These are phyloP conservation scores for Aspergillus eucalypticola DNA, from an alignment of 2,329 filamentous ascomycete species.

Conservation along the genomic window DNA sequence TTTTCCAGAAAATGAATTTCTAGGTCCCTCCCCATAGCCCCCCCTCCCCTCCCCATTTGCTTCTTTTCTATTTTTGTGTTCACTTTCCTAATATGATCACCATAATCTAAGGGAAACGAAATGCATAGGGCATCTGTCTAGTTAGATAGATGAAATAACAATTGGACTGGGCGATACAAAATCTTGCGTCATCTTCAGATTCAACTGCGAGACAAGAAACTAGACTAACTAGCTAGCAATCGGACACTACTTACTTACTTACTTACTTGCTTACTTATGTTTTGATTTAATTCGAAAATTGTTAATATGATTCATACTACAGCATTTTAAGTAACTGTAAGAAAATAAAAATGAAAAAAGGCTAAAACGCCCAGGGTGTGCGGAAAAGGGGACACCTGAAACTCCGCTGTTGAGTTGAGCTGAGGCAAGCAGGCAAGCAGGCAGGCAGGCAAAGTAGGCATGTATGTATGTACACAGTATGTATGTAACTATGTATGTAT, in stretches of 20 bases:
- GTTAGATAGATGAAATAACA: not conserved
- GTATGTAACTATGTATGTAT: conserved; percentile 12
- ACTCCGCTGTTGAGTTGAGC: conserved; percentile 12
- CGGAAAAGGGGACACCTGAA: conserved; percentile 18
- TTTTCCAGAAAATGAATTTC: conserved; percentile 8
- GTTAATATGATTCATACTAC: not conserved
- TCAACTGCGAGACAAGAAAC: not conserved
- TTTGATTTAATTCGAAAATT: not conserved
- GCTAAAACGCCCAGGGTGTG: conserved; percentile 15
- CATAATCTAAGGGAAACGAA: conserved; percentile 2
- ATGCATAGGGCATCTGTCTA: too few relatives aligned
- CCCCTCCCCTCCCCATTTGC: conserved; percentile 9
- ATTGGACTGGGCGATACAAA: not conserved
- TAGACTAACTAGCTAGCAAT: too few relatives aligned
- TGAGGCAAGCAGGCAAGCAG: not conserved
- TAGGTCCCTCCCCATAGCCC: not conserved
- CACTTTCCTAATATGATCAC: not conserved
- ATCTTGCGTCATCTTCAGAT: not conserved
- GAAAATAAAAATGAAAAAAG: not conserved
- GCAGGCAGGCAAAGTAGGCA: not conserved
- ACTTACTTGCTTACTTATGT: too few relatives aligned
- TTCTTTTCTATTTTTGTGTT: conserved; percentile 17
- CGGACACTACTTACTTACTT: too few relatives aligned
- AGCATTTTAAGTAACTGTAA: not conserved
- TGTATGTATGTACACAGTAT: not conserved